Percentiles rank a stretch among this genome's conserved stretches.
Evolutionary conservation across 2,329 filamentous ascomycete genomes (phyloP).

Genomic region (Periconia sp.): DNA sequence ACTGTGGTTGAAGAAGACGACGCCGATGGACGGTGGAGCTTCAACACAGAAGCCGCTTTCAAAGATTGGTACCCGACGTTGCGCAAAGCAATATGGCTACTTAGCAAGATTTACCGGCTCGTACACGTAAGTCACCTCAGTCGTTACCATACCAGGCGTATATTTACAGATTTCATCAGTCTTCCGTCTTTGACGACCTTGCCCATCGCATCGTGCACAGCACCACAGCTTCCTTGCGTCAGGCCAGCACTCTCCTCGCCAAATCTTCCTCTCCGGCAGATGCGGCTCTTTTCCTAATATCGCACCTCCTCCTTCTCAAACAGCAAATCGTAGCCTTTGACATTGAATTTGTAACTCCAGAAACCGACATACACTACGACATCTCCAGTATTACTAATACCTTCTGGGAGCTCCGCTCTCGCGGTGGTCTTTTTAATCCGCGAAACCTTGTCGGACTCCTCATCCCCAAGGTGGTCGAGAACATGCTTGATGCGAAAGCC

Average conservation of each 20-base stretch:
- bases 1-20: conserved; percentile 55
- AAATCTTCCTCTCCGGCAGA: conserved; percentile 68
- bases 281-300: conserved; percentile 88
- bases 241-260: conserved; percentile 72
- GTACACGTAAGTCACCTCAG: conserved; percentile 57
- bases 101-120: conserved; percentile 69
- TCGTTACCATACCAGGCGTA: background rate
- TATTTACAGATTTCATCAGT: conserved; percentile 42
- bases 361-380: conserved; percentile 61
- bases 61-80: conserved; percentile 68
- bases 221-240: conserved; percentile 79
- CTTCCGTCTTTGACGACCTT: conserved; percentile 70
- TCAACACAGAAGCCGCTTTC: conserved; percentile 59
- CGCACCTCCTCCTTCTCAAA: conserved; percentile 91
- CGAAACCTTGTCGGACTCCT: conserved; percentile 63
- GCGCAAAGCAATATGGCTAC: conserved; percentile 67
- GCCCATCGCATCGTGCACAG: conserved; percentile 85
- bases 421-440: conserved; percentile 67
- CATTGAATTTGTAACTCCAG: conserved; percentile 73
- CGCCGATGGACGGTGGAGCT: conserved; percentile 53
- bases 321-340: conserved; percentile 96
- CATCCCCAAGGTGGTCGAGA: conserved; percentile 67
- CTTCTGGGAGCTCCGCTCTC: conserved; percentile 67
- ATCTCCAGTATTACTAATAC: conserved; percentile 67
- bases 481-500: conserved; percentile 71